These are phyloP conservation scores for Chlorella ohadii DNA, from an alignment of 139 green algal genomes.

Conservation along the genomic window DNA sequence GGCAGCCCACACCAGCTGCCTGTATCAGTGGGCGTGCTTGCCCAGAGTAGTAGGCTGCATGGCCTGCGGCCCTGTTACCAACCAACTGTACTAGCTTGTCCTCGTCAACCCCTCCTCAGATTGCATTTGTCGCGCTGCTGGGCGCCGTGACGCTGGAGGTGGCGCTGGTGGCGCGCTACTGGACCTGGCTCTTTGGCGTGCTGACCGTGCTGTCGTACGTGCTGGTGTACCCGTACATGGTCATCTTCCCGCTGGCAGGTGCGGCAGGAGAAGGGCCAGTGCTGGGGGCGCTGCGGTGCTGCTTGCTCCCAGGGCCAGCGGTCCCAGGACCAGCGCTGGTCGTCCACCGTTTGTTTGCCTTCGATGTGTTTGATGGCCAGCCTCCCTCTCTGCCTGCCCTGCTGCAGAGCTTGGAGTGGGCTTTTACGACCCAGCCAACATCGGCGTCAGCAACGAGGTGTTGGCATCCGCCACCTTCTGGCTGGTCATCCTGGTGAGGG, in stretches of 20 bases:
- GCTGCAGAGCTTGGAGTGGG: conserved; percentile 45
- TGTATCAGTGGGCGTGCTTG: too few relatives aligned
- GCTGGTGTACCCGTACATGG: conserved; percentile 72
- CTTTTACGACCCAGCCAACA: conserved; percentile 58
- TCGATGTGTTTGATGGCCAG: background rate
- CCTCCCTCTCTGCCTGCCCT: background rate
- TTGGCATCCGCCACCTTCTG: conserved; percentile 57
- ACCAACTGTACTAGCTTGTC: too few relatives aligned
- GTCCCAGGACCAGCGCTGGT: too few relatives aligned
- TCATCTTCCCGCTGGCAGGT: conserved; percentile 64
- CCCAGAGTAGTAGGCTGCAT: too few relatives aligned
- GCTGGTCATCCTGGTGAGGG: conserved; percentile 47
- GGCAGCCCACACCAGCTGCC: too few relatives aligned
- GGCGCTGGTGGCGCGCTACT: conserved; percentile 68
- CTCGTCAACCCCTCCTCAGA: too few relatives aligned
- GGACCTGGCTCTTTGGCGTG: conserved; percentile 69
- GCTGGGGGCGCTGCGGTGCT: too few relatives aligned
- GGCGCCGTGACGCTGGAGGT: conserved; percentile 74
- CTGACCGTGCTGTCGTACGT: conserved; percentile 67
- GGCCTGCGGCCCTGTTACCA: too few relatives aligned
- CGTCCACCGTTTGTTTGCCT: too few relatives aligned
- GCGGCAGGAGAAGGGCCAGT: too few relatives aligned
- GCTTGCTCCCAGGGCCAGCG: too few relatives aligned
- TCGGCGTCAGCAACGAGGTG: conserved; percentile 50
- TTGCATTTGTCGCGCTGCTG: conserved; percentile 65